A percentile compares a stretch with the other conserved stretches of the same genome.
These are phyloP conservation scores for Pseudonitzschia multiseries DNA, from an alignment of 108 stramenopile species.

Conservation along the genomic window DNA sequence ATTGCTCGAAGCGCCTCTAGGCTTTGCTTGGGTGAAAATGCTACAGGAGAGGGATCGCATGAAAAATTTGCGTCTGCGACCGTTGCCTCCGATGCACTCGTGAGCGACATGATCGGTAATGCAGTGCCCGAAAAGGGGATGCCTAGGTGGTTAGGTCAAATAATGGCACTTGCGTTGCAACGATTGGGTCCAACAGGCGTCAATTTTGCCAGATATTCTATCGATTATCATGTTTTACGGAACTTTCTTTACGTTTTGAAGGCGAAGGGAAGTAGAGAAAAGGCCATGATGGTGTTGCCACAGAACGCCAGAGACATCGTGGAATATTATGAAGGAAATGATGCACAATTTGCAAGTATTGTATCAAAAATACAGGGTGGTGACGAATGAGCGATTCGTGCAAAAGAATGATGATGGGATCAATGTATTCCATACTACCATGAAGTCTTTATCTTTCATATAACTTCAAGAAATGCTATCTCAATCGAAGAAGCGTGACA, in stretches of 20 bases:
- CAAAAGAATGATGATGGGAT: neutral
- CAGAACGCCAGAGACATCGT: conserved; percentile 58
- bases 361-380: neutral
- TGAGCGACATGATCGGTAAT: conserved; percentile 56
- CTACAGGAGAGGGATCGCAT: conserved; percentile 56
- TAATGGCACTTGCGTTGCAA: conserved; percentile 60
- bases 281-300: conserved; percentile 44
- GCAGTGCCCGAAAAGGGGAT: conserved; percentile 54
- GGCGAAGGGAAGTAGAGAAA: conserved; percentile 46
- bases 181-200: conserved; percentile 70
- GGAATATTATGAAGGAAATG: conserved; percentile 50
- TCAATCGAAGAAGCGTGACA: too few relatives aligned
- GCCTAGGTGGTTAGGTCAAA: conserved; percentile 62
- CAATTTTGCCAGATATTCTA: conserved; percentile 75
- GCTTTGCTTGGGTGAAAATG: conserved; percentile 44
- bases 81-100: conserved; percentile 61
- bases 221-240: conserved; percentile 82
- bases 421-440: neutral
- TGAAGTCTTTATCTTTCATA: too few relatives aligned
- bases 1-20: conserved; percentile 49
- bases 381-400: neutral
- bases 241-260: conserved; percentile 69
- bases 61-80: conserved; percentile 64
- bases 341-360: conserved; percentile 20
- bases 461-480: too few relatives aligned